phyloP scores from a whole-genome alignment of 352 stramenopile genomes.

The Phytophthora citricola region DNA sequence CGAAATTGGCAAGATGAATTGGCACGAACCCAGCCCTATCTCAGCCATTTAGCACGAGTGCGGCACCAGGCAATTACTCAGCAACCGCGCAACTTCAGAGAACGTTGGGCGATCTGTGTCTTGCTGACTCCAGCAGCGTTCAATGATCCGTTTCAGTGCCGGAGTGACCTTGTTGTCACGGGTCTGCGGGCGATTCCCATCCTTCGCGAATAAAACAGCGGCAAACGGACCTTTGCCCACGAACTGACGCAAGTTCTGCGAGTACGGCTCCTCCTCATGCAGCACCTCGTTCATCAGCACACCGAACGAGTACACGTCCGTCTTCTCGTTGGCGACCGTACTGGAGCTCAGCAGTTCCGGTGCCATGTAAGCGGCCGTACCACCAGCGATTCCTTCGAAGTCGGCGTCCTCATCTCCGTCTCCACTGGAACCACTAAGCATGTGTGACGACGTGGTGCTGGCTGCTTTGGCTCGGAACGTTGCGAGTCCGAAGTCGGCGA shows the following conservation, averaged over 20 bases:
- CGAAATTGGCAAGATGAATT: too few relatives aligned
- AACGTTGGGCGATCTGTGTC: conserved; percentile 23
- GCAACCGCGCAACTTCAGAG: conserved; percentile 20
- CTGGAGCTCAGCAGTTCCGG: conserved; percentile 44
- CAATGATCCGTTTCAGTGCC: conserved; percentile 27
- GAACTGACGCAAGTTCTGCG: conserved; percentile 42
- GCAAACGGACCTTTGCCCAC: conserved; percentile 44
- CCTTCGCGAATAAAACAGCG: conserved; percentile 36
- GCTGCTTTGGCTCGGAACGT: conserved; percentile 37
- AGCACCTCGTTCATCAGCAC: conserved; percentile 53
- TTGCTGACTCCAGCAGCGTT: conserved; percentile 30
- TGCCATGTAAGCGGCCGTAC: conserved; percentile 63
- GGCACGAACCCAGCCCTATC: too few relatives aligned
- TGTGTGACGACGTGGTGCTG: conserved; percentile 42
- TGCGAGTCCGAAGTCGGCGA: conserved; percentile 76
- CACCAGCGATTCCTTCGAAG: conserved; percentile 38
- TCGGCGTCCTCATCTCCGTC: conserved; percentile 31
- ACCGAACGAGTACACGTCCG: conserved; percentile 52
- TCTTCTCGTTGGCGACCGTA: conserved; percentile 37
- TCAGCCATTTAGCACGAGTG: conserved; percentile 14
- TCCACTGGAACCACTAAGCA: conserved; percentile 19
- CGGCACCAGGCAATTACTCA: conserved; percentile 26
- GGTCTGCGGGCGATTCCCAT: conserved; percentile 32
- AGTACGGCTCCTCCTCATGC: conserved; percentile 53
- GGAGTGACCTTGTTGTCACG: conserved; percentile 35